Evolutionary conservation across 441 rosid species (phyloP).

Genomic region (Adansonia gregorii): DNA sequence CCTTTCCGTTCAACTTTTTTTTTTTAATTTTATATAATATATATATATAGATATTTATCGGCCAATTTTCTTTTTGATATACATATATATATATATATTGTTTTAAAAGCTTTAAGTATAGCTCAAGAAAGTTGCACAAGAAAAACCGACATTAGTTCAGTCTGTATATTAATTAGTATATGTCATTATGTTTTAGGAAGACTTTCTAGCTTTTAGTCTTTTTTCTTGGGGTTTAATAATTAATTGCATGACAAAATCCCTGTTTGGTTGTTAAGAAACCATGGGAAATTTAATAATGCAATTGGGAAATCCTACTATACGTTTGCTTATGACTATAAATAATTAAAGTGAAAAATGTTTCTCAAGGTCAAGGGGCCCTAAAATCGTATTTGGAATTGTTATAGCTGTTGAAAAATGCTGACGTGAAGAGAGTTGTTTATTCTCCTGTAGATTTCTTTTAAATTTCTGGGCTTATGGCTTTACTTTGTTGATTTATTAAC

Average conservation of each 20-base stretch:
- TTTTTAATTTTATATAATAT: too few relatives aligned
- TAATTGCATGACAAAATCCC: background rate
- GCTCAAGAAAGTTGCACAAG: background rate
- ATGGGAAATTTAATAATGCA: background rate
- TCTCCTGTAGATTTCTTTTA: background rate
- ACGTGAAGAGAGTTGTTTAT: background rate
- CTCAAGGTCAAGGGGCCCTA: too few relatives aligned
- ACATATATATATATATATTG: background rate
- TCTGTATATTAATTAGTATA: background rate
- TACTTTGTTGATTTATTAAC: background rate
- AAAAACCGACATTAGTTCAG: background rate
- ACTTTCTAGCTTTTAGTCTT: too few relatives aligned
- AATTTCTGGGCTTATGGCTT: background rate
- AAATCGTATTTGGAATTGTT: background rate
- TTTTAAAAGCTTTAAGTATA: background rate
- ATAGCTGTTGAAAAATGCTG: background rate
- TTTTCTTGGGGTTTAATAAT: too few relatives aligned
- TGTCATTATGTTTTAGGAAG: too few relatives aligned
- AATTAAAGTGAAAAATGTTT: background rate
- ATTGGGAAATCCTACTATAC: background rate
- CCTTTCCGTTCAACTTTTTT: background rate
- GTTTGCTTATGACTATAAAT: background rate
- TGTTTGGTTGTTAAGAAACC: background rate
- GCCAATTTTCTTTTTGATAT: background rate
- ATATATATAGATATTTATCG: too few relatives aligned